Evolutionary conservation across 306 rosid species (phyloP), one percentile per base, ranked within the genome.

Genomic region (Cicer pinnatifidum): DNA sequence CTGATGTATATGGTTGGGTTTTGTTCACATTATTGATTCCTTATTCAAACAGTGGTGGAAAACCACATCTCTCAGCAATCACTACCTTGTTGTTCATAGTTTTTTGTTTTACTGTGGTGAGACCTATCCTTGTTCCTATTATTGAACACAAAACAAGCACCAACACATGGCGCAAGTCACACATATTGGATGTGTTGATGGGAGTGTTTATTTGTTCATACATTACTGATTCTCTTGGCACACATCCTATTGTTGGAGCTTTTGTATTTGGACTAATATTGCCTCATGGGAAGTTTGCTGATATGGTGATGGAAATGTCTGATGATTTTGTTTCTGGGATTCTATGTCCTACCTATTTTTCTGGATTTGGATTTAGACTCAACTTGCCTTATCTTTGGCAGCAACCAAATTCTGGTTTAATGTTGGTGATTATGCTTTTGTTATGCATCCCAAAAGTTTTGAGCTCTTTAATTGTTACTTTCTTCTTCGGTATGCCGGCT

Each of bases 1-100:
- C 52, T 35, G 85, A 81, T 66, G 41, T 72, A 2, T 84, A 44
- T 70, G 75, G 78, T 28, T 84, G 87, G 87, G 10, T 81, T 39
- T 2, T 84, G 11, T 77, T 81, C 41, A 37, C 77, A 8, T 0
- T 73, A 2, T 33, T 77, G 61, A 35, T 67, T 33, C 79, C 76
- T 28, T 46, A 6, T 69, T 50, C 81, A 0, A 37, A 28, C 9
- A 0, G 7, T 5, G 62, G 62, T 11, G 71, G 40, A 8, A 48
- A 0, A 2, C 19, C 75, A 12, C 2, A 28, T 2, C 35, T 8
- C 1, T 68, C 87, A 1, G 38, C 13, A 38, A 0, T 67, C 0
- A 4, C 51, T 19, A 81, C 81, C n/a, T 0, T 71, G 1, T 0
- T 56, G 11, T 81, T 81, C 51, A 39, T 81, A 50, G 4, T 39